Evolutionary conservation across 2,329 filamentous ascomycete genomes (phyloP).

Genomic region (Remersonia thermophila): DNA sequence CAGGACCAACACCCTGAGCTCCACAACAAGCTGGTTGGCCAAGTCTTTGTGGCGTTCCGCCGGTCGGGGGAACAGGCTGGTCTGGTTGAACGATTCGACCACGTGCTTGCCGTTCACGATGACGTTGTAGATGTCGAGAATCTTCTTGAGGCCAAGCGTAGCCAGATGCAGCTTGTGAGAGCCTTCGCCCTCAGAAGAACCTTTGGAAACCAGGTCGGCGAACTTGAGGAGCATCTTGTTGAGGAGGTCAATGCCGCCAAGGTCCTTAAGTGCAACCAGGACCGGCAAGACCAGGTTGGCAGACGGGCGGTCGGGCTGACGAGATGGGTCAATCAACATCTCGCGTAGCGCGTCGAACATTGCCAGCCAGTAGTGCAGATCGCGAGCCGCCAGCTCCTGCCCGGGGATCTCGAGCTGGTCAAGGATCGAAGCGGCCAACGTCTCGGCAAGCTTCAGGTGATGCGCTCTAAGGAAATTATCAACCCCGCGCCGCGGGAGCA

Average conservation of each 20-base stretch:
- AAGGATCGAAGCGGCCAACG: constrained; percentile 60
- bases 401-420: constrained; percentile 46
- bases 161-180: constrained; percentile 36
- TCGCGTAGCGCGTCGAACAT: constrained; percentile 68
- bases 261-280: constrained; percentile 74
- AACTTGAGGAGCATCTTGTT: constrained; percentile 63
- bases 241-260: constrained; percentile 61
- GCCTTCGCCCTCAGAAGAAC: constrained; percentile 30
- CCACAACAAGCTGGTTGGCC: constrained; percentile 63
- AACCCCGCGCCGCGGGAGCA: constrained; percentile 61
- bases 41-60: constrained; percentile 30
- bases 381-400: constrained; percentile 40
- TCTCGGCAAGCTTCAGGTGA: constrained; percentile 45
- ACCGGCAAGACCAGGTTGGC: constrained; percentile 58
- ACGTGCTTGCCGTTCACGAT: constrained; percentile 69
- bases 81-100: constrained; percentile 56
- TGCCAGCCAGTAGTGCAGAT: constrained; percentile 72
- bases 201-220: constrained; percentile 38
- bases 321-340: constrained; percentile 58
- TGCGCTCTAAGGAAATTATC: constrained; percentile 47
- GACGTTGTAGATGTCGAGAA: constrained; percentile 68
- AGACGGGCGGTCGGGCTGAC: constrained; percentile 35
- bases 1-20: constrained; percentile 68
- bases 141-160: constrained; percentile 58
- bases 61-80: constrained; percentile 29